phyloP scores from a whole-genome alignment of 345 rosid genomes.

The Gossypium thurberi region DNA sequence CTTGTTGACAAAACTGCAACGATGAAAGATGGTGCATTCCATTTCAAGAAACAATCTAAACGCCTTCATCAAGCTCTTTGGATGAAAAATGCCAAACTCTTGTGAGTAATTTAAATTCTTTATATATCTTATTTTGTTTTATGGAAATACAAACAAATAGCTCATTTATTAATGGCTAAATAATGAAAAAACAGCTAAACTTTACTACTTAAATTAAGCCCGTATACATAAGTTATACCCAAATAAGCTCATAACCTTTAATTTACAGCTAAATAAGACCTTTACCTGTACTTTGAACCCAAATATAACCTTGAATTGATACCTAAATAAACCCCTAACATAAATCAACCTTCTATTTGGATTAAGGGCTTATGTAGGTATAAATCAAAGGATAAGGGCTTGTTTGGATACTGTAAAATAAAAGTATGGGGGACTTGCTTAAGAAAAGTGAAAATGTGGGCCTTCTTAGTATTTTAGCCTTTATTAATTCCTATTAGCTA shows the following conservation, averaged over 20 bases:
- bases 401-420: background rate
- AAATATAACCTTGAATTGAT: background rate
- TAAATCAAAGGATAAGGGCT: background rate
- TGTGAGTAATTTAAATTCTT: slow-evolving; percentile 41
- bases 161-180: background rate
- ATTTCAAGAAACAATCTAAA: slow-evolving; percentile 93
- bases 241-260: background rate
- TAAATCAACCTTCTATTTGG: background rate
- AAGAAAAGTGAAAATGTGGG: background rate
- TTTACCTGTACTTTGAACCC: background rate
- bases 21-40: slow-evolving; percentile 89
- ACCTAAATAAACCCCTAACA: background rate
- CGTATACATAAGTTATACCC: background rate
- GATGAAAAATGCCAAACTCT: slow-evolving; percentile 95
- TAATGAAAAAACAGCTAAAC: background rate
- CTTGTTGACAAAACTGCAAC: slow-evolving; percentile 95
- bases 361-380: background rate
- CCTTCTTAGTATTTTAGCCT: background rate
- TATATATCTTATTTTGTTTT: background rate
- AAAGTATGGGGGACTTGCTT: background rate
- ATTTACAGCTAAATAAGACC: background rate
- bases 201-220: background rate
- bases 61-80: slow-evolving; percentile 85
- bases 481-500: background rate
- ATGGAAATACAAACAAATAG: background rate